Conservation (phyloP, 495 filamentous ascomycete species). For the Echria macrotheca region DNA sequence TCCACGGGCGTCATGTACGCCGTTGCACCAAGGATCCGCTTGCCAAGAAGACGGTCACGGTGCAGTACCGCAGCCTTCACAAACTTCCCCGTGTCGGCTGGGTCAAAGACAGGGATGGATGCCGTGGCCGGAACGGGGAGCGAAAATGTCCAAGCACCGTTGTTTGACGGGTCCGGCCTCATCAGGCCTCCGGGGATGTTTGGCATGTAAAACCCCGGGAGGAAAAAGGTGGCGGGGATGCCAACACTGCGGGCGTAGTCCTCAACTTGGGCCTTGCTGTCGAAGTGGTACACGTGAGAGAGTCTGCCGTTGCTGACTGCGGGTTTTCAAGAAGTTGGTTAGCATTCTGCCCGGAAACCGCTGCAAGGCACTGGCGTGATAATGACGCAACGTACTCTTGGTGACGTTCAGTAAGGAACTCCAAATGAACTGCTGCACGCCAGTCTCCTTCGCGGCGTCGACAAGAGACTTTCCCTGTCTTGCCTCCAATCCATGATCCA, state of each 20-base stretch:
- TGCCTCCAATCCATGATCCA: conserved; percentile 35
- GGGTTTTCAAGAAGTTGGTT: too few species aligned
- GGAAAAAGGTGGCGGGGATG: conserved; percentile 50
- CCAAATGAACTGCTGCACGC: conserved; percentile 48
- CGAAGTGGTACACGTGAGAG: conserved; percentile 55
- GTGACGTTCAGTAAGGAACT: conserved; percentile 30
- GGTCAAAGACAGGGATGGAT: conserved; percentile 49
- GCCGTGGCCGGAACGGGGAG: conserved; percentile 38
- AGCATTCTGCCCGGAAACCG: too few species aligned
- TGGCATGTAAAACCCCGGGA: conserved; percentile 56
- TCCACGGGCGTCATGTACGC: conserved; percentile 45
- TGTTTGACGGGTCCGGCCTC: conserved; percentile 24
- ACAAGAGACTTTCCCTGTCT: conserved; percentile 42
- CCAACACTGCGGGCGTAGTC: conserved; percentile 46
- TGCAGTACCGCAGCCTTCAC: conserved; percentile 46
- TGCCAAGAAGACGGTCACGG: conserved; percentile 35
- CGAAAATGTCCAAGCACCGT: conserved; percentile 23
- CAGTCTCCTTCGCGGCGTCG: conserved; percentile 42
- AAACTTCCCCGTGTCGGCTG: conserved; percentile 53
- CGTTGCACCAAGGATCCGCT: conserved; percentile 37
- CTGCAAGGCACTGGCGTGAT: too few species aligned
- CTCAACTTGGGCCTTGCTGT: conserved; percentile 55
- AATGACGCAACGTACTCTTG: conserved; percentile 14
- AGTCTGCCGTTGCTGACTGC: conserved; percentile 40
- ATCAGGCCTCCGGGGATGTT: conserved; percentile 36